Conservation (phyloP, 192 early-diverging fungal genomes). For the Coemansia sp. region DNA sequence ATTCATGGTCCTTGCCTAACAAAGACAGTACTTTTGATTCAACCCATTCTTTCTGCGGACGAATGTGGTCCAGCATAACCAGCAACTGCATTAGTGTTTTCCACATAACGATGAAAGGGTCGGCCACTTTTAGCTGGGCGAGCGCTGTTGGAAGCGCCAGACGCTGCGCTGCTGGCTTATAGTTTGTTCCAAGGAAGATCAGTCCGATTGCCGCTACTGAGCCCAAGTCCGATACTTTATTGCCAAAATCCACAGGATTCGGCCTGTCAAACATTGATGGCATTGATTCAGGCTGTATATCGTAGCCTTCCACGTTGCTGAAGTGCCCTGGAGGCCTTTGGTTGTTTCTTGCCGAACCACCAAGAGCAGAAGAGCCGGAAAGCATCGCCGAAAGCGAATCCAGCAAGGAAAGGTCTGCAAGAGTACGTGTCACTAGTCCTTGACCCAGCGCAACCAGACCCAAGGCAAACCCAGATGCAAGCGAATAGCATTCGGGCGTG, state of each 20-base stretch:
- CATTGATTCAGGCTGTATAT: background rate
- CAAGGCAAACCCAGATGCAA: conserved; percentile 81
- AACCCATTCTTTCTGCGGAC: conserved; percentile 68
- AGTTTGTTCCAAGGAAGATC: conserved; percentile 80
- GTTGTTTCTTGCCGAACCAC: background rate
- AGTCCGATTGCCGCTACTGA: conserved; percentile 81
- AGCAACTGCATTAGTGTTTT: conserved; percentile 68
- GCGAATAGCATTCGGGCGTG: conserved; percentile 64
- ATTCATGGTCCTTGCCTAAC: background rate
- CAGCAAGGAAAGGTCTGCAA: conserved; percentile 61
- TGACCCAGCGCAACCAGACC: conserved; percentile 78
- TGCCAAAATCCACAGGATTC: conserved; percentile 9
- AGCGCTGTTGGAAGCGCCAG: conserved; percentile 62
- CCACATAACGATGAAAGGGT: conserved; percentile 72
- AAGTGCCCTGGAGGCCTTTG: background rate
- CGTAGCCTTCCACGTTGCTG: background rate
- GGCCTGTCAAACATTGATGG: conserved; percentile 16
- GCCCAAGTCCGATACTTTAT: conserved; percentile 29
- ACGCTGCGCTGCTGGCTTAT: conserved; percentile 62
- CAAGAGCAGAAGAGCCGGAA: background rate
- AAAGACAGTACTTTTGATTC: conserved; percentile 24
- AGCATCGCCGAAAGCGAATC: conserved; percentile 60
- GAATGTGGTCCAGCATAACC: conserved; percentile 74
- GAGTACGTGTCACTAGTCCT: conserved; percentile 53
- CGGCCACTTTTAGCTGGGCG: conserved; percentile 64